These are phyloP conservation scores for Grigorovia yakushimaensis DNA, from an alignment of 805 yeast genomes.

Conservation along the genomic window DNA sequence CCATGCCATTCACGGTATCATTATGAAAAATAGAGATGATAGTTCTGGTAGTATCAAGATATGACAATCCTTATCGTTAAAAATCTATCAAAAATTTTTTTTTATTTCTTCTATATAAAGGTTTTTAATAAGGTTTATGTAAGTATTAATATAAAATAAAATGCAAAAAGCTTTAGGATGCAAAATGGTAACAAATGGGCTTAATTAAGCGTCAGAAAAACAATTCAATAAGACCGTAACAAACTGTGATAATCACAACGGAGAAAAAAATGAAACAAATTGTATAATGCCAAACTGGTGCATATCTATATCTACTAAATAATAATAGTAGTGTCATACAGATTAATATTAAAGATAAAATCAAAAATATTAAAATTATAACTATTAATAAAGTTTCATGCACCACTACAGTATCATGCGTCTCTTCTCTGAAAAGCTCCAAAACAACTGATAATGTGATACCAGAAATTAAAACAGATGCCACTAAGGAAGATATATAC, in stretches of 20 bases:
- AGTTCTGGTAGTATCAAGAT: conserved; percentile 1
- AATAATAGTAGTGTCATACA: conserved; percentile 16
- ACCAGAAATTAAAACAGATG: conserved; percentile 22
- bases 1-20: conserved; percentile 7
- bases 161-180: no score
- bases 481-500: conserved; percentile 18
- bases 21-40: neutral
- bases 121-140: no score
- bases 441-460: conserved; percentile 21
- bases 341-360: conserved; percentile 19
- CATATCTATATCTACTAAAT: conserved; percentile 24
- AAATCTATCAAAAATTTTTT: neutral
- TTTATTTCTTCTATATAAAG: neutral
- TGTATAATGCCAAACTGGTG: conserved; percentile 28
- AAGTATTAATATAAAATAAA: no score
- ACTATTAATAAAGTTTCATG: conserved; percentile 12
- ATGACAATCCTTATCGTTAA: neutral
- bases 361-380: conserved; percentile 16
- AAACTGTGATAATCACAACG: conserved; percentile 20
- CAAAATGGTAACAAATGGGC: no score
- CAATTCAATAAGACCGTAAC: conserved; percentile 24
- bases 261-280: conserved; percentile 19
- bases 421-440: conserved; percentile 17
- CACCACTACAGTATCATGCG: conserved; percentile 12
- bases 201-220: neutral